Evolutionary conservation across 768 basidiomycete species (phyloP), one percentile per base, ranked within the genome.

Genomic region (Baorangia bicolor): DNA sequence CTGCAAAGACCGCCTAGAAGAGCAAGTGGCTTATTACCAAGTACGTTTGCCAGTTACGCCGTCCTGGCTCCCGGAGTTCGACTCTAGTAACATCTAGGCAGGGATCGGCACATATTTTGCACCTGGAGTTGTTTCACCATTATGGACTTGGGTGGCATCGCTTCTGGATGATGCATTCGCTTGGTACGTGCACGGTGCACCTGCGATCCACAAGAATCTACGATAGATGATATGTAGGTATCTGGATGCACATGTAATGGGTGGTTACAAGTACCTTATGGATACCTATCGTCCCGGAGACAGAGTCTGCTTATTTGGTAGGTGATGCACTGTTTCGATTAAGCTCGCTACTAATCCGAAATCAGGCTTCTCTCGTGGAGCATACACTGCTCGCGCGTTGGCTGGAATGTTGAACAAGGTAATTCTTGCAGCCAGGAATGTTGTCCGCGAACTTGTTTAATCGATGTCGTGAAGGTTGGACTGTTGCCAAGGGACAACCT

Each of bases 181-280:
- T 21, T 90, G 87, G 88, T 88, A 64, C 8, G 79, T 60, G 12
- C 14, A 11, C 1, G 7, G 79, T 60, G 12, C 14, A 11, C 1
- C 3, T 16, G 14, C 16, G 23, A 30, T 48, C 21, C n/a, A 9
- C 27, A 18, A 18, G 40, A 41, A 23, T 44, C 21, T 21, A 10
- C 6, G 10, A 31, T 35, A 18, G 14, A 55, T 25, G n/a, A 40
- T 27, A 16, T 44, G 37, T 43, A 88, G 87, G 83, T 90, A 86
- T 63, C 74, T 91, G 39, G 83, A 85, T 50, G 78, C 65, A 1
- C 89, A 91, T 70, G 85, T 91, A 23, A 81, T 84, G 71, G 85
- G 81, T 10, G 91, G 91, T 1, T 93, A 92, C 69, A 75, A 73
- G 57, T 92, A 86, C 68, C 72, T 92, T 49, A 91, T 92, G 90